Percentiles rank a stretch among this genome's conserved stretches.
phyloP scores from a whole-genome alignment of 345 rosid genomes.

The Corchorus capsularis region DNA sequence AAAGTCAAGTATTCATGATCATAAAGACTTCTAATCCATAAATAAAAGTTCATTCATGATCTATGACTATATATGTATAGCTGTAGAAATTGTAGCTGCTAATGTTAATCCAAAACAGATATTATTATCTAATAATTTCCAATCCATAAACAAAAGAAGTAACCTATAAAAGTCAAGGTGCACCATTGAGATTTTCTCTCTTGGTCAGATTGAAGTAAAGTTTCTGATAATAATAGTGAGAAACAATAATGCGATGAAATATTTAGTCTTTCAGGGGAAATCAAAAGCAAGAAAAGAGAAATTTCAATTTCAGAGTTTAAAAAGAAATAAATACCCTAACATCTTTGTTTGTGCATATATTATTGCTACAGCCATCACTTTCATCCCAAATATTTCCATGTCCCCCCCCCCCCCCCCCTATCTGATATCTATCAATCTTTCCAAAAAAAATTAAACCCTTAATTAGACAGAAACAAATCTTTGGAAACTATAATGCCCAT shows the following conservation, averaged over 20 bases:
- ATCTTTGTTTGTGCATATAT: constrained; percentile 20
- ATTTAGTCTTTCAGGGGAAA: background rate
- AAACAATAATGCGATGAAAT: background rate
- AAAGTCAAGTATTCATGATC: too few relatives aligned
- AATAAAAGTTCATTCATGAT: too few relatives aligned
- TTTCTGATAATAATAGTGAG: constrained; percentile 4
- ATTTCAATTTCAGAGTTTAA: background rate
- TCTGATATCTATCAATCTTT: too few relatives aligned
- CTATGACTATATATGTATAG: too few relatives aligned
- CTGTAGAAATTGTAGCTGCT: too few relatives aligned
- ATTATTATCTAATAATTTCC: too few relatives aligned
- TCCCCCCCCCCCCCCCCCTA: constrained; percentile 22
- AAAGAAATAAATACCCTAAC: constrained; percentile 26
- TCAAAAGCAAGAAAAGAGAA: background rate
- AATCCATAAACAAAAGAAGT: too few relatives aligned
- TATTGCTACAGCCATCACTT: constrained; percentile 27
- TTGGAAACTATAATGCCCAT: constrained; percentile 31
- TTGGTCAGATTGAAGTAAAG: constrained; percentile 38
- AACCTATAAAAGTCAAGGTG: too few relatives aligned
- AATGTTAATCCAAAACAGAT: too few relatives aligned
- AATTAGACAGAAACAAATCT: constrained; percentile 2
- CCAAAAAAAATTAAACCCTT: too few relatives aligned
- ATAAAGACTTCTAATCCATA: too few relatives aligned
- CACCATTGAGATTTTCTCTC: constrained; percentile 34
- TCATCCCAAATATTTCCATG: constrained; percentile 18